Evolutionary conservation across 306 rosid genomes (phyloP), one percentile per base, ranked within the genome.

Genomic region (Citrullus amarus): DNA sequence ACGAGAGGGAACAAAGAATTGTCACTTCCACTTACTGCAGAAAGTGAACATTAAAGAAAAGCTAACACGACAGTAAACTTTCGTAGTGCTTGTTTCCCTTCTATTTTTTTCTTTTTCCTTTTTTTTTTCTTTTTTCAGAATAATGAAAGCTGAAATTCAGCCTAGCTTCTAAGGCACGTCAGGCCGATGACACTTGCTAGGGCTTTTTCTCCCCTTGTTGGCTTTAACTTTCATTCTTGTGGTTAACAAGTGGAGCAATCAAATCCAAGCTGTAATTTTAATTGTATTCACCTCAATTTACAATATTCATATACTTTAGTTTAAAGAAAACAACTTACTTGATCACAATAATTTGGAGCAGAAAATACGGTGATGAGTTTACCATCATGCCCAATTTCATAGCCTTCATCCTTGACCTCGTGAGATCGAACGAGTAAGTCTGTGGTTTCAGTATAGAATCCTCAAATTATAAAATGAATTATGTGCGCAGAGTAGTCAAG

Each of bases 281-380:
- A 28, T 13, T n/a, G 58, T 70, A 68, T 13, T 70, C 11, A 46
- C 39, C 39, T 44, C 50, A 69, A 25, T 22, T 70, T 70, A 43
- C 34, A 70, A 70, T 55, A 22, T 46, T 46, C 58, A 25, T 22
- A 46, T 13, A 46, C 28, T 46, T 46, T 25, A 25, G 28, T 25
- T 25, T 13, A 5, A 72, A 39, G 75, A 20, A 41, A 67, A 20
- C 14, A 38, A 58, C 41, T 84, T 89, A 95, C 98, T 94, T 95
- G 98, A 84, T 95, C 98, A 84, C 98, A 95, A 87, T 95, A 95
- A 82, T 95, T 95, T 81, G 98, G 98, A 77, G 98, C 98, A 84
- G 98, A 95, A 86, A 95, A 95, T 32, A 95, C 96, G 58, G 98
- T 95, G 77, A 95, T 92, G 83, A 95, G 97, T 92, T 92, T 95